Conservation (phyloP, 1,284 basidiomycete species). For the Heterobasidion annosum region DNA sequence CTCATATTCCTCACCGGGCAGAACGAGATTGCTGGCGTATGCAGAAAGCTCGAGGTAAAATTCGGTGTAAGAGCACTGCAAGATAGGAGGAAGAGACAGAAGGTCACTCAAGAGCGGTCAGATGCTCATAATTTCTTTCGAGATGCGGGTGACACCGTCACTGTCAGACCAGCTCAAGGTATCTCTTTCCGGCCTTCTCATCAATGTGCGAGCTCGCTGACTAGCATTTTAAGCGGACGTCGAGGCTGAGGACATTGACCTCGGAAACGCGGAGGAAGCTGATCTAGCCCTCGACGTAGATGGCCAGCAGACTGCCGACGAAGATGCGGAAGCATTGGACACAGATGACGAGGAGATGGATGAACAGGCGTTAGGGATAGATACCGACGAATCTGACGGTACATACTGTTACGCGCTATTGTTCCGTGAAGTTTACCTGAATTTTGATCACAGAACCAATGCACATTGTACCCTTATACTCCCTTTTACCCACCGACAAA, state of each 20-base stretch:
- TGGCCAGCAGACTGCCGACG: conserved; percentile 31
- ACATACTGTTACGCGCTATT: conserved; percentile 13
- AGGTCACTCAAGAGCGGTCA: conserved; percentile 14
- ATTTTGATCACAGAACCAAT: conserved; percentile 38
- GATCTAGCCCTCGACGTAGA: conserved; percentile 52
- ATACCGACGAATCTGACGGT: conserved; percentile 57
- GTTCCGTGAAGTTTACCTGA: background rate
- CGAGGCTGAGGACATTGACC: conserved; percentile 79
- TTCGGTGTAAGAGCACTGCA: conserved; percentile 67
- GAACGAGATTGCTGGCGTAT: conserved; percentile 62
- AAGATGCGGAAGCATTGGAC: conserved; percentile 39
- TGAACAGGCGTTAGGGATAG: conserved; percentile 45
- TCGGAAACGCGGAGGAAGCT: conserved; percentile 38
- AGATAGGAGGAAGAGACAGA: conserved; percentile 34
- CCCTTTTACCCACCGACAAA: conserved; percentile 61
- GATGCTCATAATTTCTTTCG: conserved; percentile 12
- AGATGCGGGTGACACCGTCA: conserved; percentile 12
- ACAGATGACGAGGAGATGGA: conserved; percentile 38
- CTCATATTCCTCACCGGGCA: conserved; percentile 76
- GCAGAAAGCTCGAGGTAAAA: conserved; percentile 66
- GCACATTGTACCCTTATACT: conserved; percentile 71
- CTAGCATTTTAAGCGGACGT: conserved; percentile 33
- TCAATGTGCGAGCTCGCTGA: background rate
- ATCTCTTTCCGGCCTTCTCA: conserved; percentile 3
- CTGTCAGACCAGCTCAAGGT: conserved; percentile 43